Conservation (phyloP, 768 basidiomycete species). For the Russula abietina region DNA sequence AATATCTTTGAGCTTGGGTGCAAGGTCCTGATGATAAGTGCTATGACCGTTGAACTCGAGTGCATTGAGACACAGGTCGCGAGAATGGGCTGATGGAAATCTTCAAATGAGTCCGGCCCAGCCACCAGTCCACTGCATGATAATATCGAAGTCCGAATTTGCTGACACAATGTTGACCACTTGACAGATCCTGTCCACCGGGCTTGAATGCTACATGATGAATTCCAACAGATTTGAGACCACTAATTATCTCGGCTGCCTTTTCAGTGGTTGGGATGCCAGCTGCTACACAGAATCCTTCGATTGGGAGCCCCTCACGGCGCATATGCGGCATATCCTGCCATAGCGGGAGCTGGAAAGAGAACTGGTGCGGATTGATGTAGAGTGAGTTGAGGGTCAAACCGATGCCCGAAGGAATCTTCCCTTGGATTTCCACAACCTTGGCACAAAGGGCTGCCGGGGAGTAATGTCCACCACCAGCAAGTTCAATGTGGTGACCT, state of each 20-base stretch:
- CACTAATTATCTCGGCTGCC: constrained; percentile 91
- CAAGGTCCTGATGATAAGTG: too few relatives aligned
- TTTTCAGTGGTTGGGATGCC: constrained; percentile 97
- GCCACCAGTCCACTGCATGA: constrained; percentile 98
- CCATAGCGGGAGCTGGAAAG: constrained; percentile 97
- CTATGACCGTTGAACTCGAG: too few relatives aligned
- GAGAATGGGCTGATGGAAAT: constrained; percentile 95
- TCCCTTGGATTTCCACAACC: too few relatives aligned
- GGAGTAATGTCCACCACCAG: too few relatives aligned
- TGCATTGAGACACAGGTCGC: too few relatives aligned
- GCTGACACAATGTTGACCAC: constrained; percentile 92
- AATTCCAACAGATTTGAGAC: constrained; percentile 76
- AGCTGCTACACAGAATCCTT: constrained; percentile 95
- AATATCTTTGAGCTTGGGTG: too few relatives aligned
- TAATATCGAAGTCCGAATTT: constrained; percentile 94
- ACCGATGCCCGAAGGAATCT: too few relatives aligned
- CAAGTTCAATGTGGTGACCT: too few relatives aligned
- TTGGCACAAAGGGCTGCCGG: too few relatives aligned
- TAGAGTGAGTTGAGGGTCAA: too few relatives aligned
- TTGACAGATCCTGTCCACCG: constrained; percentile 93
- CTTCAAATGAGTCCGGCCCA: constrained; percentile 96
- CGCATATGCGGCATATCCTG: constrained; percentile 98
- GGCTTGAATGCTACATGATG: constrained; percentile 98
- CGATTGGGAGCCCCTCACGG: constrained; percentile 83
- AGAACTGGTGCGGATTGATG: constrained; percentile 88